Evolutionary conservation across 176 grass and related monocot species (phyloP).

Genomic region (Avena eriantha): DNA sequence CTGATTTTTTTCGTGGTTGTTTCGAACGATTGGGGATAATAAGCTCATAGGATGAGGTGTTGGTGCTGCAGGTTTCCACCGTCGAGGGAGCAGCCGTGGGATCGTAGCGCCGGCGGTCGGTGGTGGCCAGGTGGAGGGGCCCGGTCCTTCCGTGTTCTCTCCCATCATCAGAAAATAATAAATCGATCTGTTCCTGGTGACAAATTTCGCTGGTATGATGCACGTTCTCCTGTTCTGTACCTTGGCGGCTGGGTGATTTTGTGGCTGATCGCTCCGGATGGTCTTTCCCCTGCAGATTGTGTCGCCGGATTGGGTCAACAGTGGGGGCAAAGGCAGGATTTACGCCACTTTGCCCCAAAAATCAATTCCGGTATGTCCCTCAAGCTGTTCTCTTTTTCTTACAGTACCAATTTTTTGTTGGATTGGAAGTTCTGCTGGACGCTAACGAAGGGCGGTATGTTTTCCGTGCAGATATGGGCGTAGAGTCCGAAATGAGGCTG

Average conservation of each 20-base stretch:
- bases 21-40: not conserved
- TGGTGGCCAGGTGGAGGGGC: not conserved
- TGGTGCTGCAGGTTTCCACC: constrained; percentile 16
- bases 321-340: constrained; percentile 25
- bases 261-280: not conserved
- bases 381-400: not conserved
- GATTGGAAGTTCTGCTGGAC: not conserved
- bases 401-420: not conserved
- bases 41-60: not conserved
- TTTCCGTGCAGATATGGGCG: constrained; percentile 40
- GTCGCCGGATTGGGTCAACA: not conserved
- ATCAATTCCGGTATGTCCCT: constrained; percentile 26
- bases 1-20: not conserved
- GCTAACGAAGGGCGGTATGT: not conserved
- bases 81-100: constrained; percentile 8
- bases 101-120: constrained; percentile 23
- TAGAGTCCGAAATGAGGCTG: constrained; percentile 27
- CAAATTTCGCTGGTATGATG: not conserved
- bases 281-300: not conserved
- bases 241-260: not conserved
- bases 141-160: not conserved
- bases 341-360: constrained; percentile 8
- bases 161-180: not conserved
- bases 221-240: not conserved
- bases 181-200: constrained; percentile 9